Evolutionary conservation across 371 early-diverging fungal species (phyloP).

Genomic region (Actinomortierella ambigua): DNA sequence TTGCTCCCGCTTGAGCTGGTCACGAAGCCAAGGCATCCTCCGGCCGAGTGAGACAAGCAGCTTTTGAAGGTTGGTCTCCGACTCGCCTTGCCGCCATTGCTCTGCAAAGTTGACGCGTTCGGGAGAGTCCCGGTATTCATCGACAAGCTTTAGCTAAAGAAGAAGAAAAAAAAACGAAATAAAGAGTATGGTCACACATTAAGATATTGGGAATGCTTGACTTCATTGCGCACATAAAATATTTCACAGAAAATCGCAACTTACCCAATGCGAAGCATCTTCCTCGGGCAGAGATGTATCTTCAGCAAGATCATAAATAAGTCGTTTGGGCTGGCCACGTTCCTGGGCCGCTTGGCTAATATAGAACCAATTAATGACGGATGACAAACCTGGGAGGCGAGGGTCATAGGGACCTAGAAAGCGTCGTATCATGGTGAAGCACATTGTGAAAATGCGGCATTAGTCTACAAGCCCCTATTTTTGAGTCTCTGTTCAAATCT

Average conservation of each 20-base stretch:
- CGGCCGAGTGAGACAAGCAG: slow-evolving; percentile 68
- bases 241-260: neutral
- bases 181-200: neutral
- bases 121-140: slow-evolving; percentile 58
- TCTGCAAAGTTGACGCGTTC: slow-evolving; percentile 68
- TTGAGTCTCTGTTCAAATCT: no score
- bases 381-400: slow-evolving; percentile 74
- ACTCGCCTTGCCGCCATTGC: slow-evolving; percentile 71
- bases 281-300: slow-evolving; percentile 54
- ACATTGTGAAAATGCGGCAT: no score
- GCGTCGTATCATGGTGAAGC: no score
- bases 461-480: no score
- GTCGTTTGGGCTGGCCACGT: slow-evolving; percentile 63
- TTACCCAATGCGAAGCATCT: slow-evolving; percentile 61
- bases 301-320: slow-evolving; percentile 64
- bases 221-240: no score
- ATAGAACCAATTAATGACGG: slow-evolving; percentile 86
- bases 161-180: neutral
- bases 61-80: slow-evolving; percentile 72
- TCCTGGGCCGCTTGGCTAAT: slow-evolving; percentile 53
- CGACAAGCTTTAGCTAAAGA: slow-evolving; percentile 58
- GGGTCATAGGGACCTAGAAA: slow-evolving; percentile 79
- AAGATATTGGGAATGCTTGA: slow-evolving; percentile 2
- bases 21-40: slow-evolving; percentile 79
- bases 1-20: slow-evolving; percentile 27